These are phyloP conservation scores for Cyclostephanos tholiformis DNA, from an alignment of 108 stramenopile genomes.

Conservation along the genomic window DNA sequence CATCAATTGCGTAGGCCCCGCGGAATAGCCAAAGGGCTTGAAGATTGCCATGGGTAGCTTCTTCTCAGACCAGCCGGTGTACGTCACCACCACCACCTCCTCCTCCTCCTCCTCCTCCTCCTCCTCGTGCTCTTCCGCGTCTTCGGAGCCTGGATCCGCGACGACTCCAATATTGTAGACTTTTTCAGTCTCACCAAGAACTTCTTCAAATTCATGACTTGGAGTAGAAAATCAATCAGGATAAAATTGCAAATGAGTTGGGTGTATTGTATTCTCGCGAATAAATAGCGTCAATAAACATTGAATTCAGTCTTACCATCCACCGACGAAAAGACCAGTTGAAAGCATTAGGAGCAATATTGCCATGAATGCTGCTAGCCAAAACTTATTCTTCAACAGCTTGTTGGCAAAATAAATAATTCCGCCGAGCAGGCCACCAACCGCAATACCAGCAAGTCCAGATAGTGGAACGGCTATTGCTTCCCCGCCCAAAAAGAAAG, in stretches of 20 bases:
- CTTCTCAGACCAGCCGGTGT: conserved; percentile 57
- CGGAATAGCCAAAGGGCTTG: conserved; percentile 83
- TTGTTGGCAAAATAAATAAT: conserved; percentile 69
- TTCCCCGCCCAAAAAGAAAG: conserved; percentile 73
- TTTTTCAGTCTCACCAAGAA: conserved; percentile 53
- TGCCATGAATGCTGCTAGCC: conserved; percentile 4
- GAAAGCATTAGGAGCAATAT: conserved; percentile 50
- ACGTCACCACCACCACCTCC: conserved; percentile 1
- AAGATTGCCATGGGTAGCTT: conserved; percentile 74
- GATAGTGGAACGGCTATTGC: conserved; percentile 70
- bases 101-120: conserved; percentile 6
- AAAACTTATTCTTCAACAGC: conserved; percentile 53
- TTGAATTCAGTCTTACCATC: conserved; percentile 31
- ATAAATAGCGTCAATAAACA: neutral
- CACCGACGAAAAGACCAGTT: conserved; percentile 73
- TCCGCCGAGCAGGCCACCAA: conserved; percentile 55
- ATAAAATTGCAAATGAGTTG: neutral
- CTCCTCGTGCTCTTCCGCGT: neutral
- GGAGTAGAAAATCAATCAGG: neutral
- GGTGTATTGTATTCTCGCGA: neutral
- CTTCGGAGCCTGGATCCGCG: too few species aligned
- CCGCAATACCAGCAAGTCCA: conserved; percentile 62
- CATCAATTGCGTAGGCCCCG: conserved; percentile 67
- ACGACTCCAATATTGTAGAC: conserved; percentile 59
- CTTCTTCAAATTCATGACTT: conserved; percentile 71